Base-by-base conservation (phyloP, 192 early-diverging fungal species). In the Chytriomyces sp. region DNA sequence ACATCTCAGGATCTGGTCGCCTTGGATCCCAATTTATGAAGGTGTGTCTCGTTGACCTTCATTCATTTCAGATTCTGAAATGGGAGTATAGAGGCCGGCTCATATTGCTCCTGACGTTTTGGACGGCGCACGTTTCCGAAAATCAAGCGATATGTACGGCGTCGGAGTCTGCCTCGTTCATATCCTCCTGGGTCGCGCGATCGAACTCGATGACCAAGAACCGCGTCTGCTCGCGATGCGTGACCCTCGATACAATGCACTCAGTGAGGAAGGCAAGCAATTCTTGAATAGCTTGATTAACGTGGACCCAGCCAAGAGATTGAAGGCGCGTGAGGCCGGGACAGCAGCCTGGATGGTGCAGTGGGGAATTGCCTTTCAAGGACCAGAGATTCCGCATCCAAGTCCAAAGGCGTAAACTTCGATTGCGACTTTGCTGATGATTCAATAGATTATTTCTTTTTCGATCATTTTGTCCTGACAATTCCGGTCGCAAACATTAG, bases 41-140 rank as follows among this genome's bases (percentile, higher is more conserved):
- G n/a, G n/a, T n/a, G n/a, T 10, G 56, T 58, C 31, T 14, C 31
- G 22, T 58, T 7, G 10, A 14, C 10, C 56, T n/a, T 58, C 10
- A 10, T 7, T 58, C 22, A 7, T 14, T 7, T 7, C 44, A 14
- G 10, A 14, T 49, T n/a, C 44, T 49, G n/a, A n/a, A n/a, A n/a
- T n/a, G n/a, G n/a, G n/a, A n/a, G n/a, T n/a, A n/a, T 5, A 25
- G 5, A 36, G 39, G 17, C 60, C 59, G 3, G 14, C 52, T 30
- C 60, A 73, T 34, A 73, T 73, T 73, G 71, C 71, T 19, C 71
- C 71, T 3, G 71, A 73, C 30, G 58, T 73, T 52, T 54, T 71
- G 5, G 52, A 63, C 30, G 59, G 59, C 10, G 33, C 22, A 32
- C 61, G 59, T 19, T 73, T 64, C 49, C 25, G 25, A 8, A 61